Conservation (phyloP, 2,329 filamentous ascomycete species). For the Pseudocercospora vitis region DNA sequence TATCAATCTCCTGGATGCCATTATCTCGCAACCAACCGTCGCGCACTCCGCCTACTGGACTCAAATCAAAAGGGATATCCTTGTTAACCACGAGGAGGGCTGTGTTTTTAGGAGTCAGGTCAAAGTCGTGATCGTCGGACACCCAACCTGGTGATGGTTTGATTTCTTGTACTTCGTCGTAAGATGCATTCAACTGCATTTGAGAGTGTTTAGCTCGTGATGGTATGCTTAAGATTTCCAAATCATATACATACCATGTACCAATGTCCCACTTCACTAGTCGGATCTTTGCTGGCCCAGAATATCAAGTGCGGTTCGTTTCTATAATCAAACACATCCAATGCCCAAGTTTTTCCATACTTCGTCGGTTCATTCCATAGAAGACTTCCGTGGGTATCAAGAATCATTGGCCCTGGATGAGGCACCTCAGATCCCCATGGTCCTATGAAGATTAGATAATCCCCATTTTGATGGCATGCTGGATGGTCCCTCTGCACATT, state of each 20-base stretch:
- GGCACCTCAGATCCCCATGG: slow-evolving; percentile 26
- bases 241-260: slow-evolving; percentile 32
- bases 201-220: too few relatives aligned
- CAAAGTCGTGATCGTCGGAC: slow-evolving; percentile 47
- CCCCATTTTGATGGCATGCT: too few relatives aligned
- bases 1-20: slow-evolving; percentile 50
- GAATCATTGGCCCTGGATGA: slow-evolving; percentile 32
- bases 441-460: slow-evolving; percentile 33
- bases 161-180: slow-evolving; percentile 41
- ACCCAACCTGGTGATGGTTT: slow-evolving; percentile 38
- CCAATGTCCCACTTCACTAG: slow-evolving; percentile 34
- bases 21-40: slow-evolving; percentile 38
- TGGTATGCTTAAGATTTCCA: too few relatives aligned
- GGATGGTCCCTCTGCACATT: too few relatives aligned
- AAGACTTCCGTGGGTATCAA: slow-evolving; percentile 28
- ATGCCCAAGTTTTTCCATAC: slow-evolving; percentile 29
- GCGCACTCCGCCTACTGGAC: slow-evolving; percentile 28
- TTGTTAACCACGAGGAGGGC: slow-evolving; percentile 46
- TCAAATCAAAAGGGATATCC: slow-evolving; percentile 2
- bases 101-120: slow-evolving; percentile 43
- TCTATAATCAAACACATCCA: slow-evolving; percentile 40
- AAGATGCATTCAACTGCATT: slow-evolving; percentile 30
- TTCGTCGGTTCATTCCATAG: slow-evolving; percentile 31
- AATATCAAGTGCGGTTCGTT: slow-evolving; percentile 42
- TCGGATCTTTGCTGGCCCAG: slow-evolving; percentile 40